Evolutionary conservation across 306 rosid species (phyloP).

Genomic region (Cicer cuneatum): DNA sequence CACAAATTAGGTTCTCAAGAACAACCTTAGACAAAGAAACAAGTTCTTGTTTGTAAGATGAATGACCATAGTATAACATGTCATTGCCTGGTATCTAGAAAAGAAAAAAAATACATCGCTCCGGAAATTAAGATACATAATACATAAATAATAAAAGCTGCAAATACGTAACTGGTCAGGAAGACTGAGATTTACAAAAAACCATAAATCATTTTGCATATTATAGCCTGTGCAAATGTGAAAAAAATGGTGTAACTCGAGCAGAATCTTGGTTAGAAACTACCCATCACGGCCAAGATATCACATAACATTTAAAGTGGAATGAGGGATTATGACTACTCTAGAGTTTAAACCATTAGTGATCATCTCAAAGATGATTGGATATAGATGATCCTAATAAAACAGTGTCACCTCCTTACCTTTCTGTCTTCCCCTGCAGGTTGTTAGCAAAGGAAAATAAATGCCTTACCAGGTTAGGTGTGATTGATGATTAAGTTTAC

Average conservation of each 20-base stretch:
- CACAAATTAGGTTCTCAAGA: constrained; percentile 68
- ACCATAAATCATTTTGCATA: constrained; percentile 12
- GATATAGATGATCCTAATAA: too few relatives aligned
- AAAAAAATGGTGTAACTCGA: background rate
- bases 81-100: constrained; percentile 72
- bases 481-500: too few relatives aligned
- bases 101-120: constrained; percentile 9
- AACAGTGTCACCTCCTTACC: too few relatives aligned
- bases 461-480: too few relatives aligned
- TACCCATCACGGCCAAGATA: too few relatives aligned
- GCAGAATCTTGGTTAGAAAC: background rate
- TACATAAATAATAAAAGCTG: constrained; percentile 13
- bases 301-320: too few relatives aligned
- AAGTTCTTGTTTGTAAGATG: constrained; percentile 69
- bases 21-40: constrained; percentile 66
- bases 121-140: constrained; percentile 31
- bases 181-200: constrained; percentile 33
- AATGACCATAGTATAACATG: constrained; percentile 64
- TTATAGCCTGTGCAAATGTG: background rate
- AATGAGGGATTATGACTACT: too few relatives aligned
- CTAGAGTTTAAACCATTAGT: too few relatives aligned
- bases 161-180: constrained; percentile 5
- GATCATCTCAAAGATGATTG: too few relatives aligned
- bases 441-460: too few relatives aligned
- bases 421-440: too few relatives aligned